Base-by-base conservation (phyloP, 2,329 filamentous ascomycete genomes). In the Xylariaceae sp. region DNA sequence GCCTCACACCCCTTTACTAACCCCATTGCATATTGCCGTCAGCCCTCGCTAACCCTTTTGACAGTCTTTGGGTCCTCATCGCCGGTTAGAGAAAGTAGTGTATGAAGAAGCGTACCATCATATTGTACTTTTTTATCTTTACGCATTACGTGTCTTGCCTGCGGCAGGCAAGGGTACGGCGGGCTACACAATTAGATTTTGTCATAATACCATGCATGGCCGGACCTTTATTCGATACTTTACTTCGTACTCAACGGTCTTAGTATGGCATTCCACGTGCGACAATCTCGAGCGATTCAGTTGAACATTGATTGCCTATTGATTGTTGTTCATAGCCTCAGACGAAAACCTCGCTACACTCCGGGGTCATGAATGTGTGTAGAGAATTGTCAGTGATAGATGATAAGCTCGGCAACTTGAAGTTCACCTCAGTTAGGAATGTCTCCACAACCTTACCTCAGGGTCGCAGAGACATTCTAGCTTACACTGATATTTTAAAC, bases 1-100 rank as follows among this genome's bases (percentile, higher is more conserved):
- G 80, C 78, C n/a, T 21, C 6, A 31, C 8, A 9, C 4, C 7
- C 11, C 46, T 14, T 49, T 24, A 3, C 19, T 24, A 14, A 4
- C n/a, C 12, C 7, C 24, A 16, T 48, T 9, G 4, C n/a, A 36
- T 33, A 29, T 23, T 40, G 5, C 41, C 17, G n/a, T 31, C 14
- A 2, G 17, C 3, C 29, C 3, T 33, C 2, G 47, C 63, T 66
- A 54, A 65, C 34, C 4, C 6, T 56, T 6, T 12, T 5, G 16
- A 52, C 68, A 80, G 82, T 47, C 78, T 90, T 58, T 90, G 87
- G 87, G 87, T 90, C 46, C 79, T 90, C 65, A 85, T 90, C 61
- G 82, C 83, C 45, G 83, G 83, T 48, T 85, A 66, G 46, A 56
- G 17, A 49, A 37, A 19, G 12, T 19, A 37, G 37, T 17, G 44